Base-by-base conservation (phyloP, 208 protist species). In the Tritrichomonas musculus region DNA sequence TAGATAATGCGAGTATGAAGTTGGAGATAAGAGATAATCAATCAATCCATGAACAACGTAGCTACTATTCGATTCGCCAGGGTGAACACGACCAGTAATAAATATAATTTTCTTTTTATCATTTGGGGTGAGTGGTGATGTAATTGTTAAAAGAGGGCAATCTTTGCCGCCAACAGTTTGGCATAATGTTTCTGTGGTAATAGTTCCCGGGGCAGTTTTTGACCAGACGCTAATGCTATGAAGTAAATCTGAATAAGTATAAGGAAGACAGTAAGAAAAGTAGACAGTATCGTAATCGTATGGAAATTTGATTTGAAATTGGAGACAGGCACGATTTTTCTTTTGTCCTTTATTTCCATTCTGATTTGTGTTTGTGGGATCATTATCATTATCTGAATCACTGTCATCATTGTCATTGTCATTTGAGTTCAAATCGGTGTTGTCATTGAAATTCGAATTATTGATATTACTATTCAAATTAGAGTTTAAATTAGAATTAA, bases 221-320 rank as follows among this genome's bases (percentile, higher is more conserved):
- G 41, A n/a, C 77, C 77, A 88, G 17, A 5, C 11, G 5, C 20
- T 22, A 39, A 88, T 88, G 27, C n/a, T 27, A 11, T 49, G 0
- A 14, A 57, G 20, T 17, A 98, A 94, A 92, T 98, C 96, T 17
- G 96, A 97, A 96, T 98, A 99, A 0, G 97, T 98, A 95, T 98
- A 99, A 0, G 98, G 98, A 75, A 97, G 98, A 93, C 96, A 98
- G 95, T 99, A 98, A 5, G 97, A 96, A 30, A 99, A 94, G 95
- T 97, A 99, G 27, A 97, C 95, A 22, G 80, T 94, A 41, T 98
- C 98, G 44, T 93, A 93, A 30, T 94, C 94, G 72, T 97, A 92
- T 27, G 92, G 64, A 95, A 98, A 97, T n/a, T 77, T 94, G 20
- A 98, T 94, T 25, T 93, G 95, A 94, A 99, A 98, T 64, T 96